Base-by-base conservation (phyloP, 257 asterid species). In the Solanum corneliomulleri region DNA sequence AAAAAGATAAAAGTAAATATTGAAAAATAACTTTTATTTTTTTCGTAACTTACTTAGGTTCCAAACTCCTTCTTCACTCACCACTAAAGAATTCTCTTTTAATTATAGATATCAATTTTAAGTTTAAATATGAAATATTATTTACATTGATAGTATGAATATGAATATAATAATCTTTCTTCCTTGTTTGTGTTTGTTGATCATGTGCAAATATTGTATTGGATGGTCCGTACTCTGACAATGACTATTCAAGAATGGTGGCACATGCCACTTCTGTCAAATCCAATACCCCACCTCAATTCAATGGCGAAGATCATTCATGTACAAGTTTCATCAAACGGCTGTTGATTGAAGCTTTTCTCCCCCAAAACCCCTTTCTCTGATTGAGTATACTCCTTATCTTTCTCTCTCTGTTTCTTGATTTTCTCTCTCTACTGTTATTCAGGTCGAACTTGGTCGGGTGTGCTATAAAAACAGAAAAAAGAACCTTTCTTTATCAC, bases 211-310 rank as follows among this genome's bases (percentile, higher is more conserved):
- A 45, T 84, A 85, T 71, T 47, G 56, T 86, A 86, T 74, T 92
- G 89, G 87, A 72, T 83, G 89, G 93, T 93, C 93, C 97, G 97
- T 93, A 95, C 99, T 91, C 95, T 93, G 98, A 96, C 96, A 93
- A 90, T 92, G 99, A 96, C 98, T 94, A 92, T 92, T 93, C 95
- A 93, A 91, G 96, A 93, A 95, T 96, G 97, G 98, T 92, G 95
- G 96, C 98, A 96, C 99, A 96, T 96, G 99, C 96, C 42, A 15
- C 88, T 87, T 92, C 93, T 95, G 98, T 96, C 96, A 95, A 88
- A 94, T 94, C 97, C 91, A 74, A 37, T 74, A 74, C 82, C 33
- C 49, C 89, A 88, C 87, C 70, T 83, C n/a, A 18, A 87, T 31
- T 77, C 87, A 78, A 93, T 94, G 98, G 92, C 82, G 88, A 21